Base-by-base conservation (phyloP, 1,139 yeast species). In the Geotrichum bryndzae region DNA sequence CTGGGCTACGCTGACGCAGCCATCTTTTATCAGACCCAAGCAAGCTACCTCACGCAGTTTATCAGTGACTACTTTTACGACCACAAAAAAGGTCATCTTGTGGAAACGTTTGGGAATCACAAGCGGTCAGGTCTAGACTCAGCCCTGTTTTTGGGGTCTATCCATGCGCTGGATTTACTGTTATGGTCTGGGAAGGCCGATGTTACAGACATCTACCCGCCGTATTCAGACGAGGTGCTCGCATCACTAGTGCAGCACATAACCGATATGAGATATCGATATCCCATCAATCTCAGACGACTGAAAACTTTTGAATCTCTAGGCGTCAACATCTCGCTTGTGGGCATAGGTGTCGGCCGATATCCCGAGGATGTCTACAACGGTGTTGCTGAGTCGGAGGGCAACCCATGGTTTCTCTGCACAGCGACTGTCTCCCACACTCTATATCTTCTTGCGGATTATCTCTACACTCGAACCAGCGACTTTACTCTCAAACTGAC, bases 381-480 rank as follows among this genome's bases (percentile, higher is more conserved):
- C 73, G 98, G 98, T 0, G 78, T 81, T 64, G 86, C 85, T 0
- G 78, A 82, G 0, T 80, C 87, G 18, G 87, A 85, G 67, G 98
- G 97, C 1, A 94, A 94, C 70, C 98, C 99, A 1, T 94, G 98
- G 99, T 92, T 92, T 72, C 82, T 94, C 64, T 81, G 95, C 27
- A 92, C 97, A 0, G 84, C 94, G 0, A 80, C 94, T 2, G 92
- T 94, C 0, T 82, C 96, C 1, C 90, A 87, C 68, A 70, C 83
- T 10, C 68, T 86, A 50, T 74, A 74, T 59, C 63, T 67, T 13
- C 63, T 73, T 29, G 77, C 74, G 3, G 68, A 70, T 53, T 64
- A 82, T 73, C 73, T 80, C 50, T 61, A 69, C 70, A 57, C 73
- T 74, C 63, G 76, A 68, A 69, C 77, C 70, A 66, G 67, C 69